Conservation (phyloP, 2,329 filamentous ascomycete genomes). For the Lasiodiplodia hormozganensis region DNA sequence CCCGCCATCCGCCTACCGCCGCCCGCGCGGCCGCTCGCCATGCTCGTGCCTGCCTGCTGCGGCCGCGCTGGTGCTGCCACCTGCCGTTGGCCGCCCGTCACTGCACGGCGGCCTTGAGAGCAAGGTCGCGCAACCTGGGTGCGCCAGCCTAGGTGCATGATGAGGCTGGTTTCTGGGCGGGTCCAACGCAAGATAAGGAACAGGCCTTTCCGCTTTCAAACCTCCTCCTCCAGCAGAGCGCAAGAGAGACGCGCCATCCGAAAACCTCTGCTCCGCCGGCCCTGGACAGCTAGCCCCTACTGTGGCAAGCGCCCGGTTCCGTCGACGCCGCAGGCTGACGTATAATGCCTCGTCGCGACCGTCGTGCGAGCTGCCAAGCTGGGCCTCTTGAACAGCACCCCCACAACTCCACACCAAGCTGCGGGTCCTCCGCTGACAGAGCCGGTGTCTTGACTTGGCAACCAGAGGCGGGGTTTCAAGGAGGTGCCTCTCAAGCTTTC, state of each 20-base stretch:
- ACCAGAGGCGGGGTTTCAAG: background rate
- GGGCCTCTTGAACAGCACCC: constrained; percentile 1
- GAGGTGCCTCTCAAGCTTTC: background rate
- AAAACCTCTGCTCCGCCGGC: background rate
- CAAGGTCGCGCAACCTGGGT: constrained; percentile 7
- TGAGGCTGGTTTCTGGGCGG: constrained; percentile 23
- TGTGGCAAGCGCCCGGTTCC: constrained; percentile 7
- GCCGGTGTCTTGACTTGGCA: background rate
- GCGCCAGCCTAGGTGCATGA: constrained; percentile 13
- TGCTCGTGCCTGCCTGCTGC: background rate
- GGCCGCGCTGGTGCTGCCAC: background rate
- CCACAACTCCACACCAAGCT: constrained; percentile 14
- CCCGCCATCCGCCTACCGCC: background rate
- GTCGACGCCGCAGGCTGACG: constrained; percentile 18
- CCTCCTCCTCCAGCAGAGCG: constrained; percentile 1
- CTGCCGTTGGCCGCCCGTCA: background rate
- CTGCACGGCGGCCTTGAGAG: background rate
- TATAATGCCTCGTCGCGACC: background rate
- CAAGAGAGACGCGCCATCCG: constrained; percentile 1
- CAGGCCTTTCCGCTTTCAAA: constrained; percentile 1
- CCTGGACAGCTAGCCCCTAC: background rate
- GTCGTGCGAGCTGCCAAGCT: constrained; percentile 8
- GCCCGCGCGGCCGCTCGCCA: background rate
- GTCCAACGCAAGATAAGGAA: constrained; percentile 21
- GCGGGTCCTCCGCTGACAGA: background rate